These are phyloP conservation scores for Trametopsis cervina DNA, from an alignment of 768 basidiomycete genomes.

Conservation along the genomic window DNA sequence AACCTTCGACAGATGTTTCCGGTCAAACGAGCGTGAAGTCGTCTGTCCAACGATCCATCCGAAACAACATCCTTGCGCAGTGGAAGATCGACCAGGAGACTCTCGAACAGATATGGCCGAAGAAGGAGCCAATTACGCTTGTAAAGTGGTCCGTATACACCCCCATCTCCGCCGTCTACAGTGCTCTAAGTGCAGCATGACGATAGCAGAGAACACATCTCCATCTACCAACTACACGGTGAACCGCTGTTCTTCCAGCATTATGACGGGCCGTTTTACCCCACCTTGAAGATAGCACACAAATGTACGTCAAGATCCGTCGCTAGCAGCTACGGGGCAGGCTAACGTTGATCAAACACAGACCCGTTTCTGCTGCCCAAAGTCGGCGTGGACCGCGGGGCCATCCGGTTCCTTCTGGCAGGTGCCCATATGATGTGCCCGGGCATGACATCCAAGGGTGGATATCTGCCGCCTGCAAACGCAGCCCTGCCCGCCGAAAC, in stretches of 20 bases:
- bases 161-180: neutral
- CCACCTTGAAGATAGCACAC: constrained; percentile 84
- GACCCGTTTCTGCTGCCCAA: constrained; percentile 88
- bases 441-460: constrained; percentile 89
- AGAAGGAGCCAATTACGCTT: constrained; percentile 91
- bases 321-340: neutral
- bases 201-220: constrained; percentile 88
- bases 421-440: constrained; percentile 98
- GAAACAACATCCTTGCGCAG: constrained; percentile 71
- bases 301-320: constrained; percentile 53
- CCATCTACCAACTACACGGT: constrained; percentile 82
- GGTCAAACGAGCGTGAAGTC: constrained; percentile 90
- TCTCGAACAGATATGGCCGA: constrained; percentile 93
- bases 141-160: constrained; percentile 79
- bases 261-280: constrained; percentile 89
- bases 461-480: constrained; percentile 73
- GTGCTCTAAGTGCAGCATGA: constrained; percentile 10
- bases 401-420: constrained; percentile 92
- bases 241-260: constrained; percentile 95
- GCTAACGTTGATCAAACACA: constrained; percentile 25
- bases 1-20: constrained; percentile 72
- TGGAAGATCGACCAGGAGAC: constrained; percentile 77
- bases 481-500: constrained; percentile 60
- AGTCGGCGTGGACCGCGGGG: constrained; percentile 91
- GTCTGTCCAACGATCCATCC: constrained; percentile 87